A percentile compares a stretch with the other conserved stretches of the same genome.
Conservation (phyloP, 179 eudicot genomes). For the Heliamphora pulchella region DNA sequence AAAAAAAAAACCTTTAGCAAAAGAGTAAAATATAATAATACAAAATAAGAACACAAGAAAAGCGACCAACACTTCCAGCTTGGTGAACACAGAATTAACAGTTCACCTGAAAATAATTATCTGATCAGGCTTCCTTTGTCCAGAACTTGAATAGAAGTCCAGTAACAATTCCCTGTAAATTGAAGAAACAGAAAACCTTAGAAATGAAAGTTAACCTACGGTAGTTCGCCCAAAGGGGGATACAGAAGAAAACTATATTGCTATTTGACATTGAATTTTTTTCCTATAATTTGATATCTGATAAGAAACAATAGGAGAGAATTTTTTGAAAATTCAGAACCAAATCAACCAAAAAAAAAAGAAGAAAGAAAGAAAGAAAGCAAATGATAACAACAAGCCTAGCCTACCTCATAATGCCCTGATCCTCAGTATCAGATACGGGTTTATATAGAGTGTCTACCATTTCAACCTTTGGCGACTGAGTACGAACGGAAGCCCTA, state of each 20-base stretch:
- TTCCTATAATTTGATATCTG: too few species aligned
- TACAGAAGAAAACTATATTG: too few species aligned
- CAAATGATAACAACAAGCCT: background rate
- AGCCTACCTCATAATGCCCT: conserved; percentile 58
- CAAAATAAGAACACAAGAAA: too few species aligned
- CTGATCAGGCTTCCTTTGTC: conserved; percentile 75
- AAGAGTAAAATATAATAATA: too few species aligned
- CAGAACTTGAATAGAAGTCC: conserved; percentile 63
- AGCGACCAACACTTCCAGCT: too few species aligned
- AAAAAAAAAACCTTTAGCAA: too few species aligned
- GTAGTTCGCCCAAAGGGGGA: too few species aligned
- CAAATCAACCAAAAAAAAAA: background rate
- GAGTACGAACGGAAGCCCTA: conserved; percentile 73
- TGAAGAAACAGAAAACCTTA: background rate
- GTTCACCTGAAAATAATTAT: conserved; percentile 62
- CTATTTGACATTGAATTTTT: too few species aligned
- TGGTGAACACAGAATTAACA: too few species aligned
- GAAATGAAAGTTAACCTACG: background rate
- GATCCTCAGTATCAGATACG: conserved; percentile 54
- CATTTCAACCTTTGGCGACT: conserved; percentile 81
- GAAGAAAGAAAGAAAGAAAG: too few species aligned
- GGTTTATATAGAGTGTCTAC: conserved; percentile 55
- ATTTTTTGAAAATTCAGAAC: too few species aligned
- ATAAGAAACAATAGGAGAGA: too few species aligned
- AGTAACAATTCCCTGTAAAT: conserved; percentile 57